Percentiles rank a stretch among this genome's conserved stretches.
These are phyloP conservation scores for Amanita muscaria DNA, from an alignment of 768 basidiomycete genomes.

Conservation along the genomic window DNA sequence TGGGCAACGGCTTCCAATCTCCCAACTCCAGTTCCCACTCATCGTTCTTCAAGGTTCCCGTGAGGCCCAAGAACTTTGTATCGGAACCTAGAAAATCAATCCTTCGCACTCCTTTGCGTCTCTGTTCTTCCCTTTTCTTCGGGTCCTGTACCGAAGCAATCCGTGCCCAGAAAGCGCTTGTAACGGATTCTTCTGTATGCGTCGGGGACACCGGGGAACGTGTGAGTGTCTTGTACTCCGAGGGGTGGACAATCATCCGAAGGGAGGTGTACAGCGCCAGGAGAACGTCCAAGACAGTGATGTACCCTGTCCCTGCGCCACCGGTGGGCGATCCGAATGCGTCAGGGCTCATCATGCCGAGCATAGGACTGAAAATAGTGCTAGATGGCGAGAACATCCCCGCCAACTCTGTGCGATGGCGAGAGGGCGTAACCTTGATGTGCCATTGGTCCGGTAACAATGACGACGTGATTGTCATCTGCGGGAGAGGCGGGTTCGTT, in stretches of 20 bases:
- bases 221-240: constrained; percentile 31
- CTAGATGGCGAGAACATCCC: not conserved
- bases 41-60: constrained; percentile 31
- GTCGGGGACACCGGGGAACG: constrained; percentile 20
- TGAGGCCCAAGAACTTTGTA: constrained; percentile 40
- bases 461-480: constrained; percentile 27
- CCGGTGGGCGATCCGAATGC: not conserved
- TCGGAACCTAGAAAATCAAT: constrained; percentile 45
- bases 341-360: constrained; percentile 13
- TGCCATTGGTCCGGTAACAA: constrained; percentile 21
- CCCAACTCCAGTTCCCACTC: constrained; percentile 31
- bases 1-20: not conserved
- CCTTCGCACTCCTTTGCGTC: constrained; percentile 39
- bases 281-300: constrained; percentile 44
- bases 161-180: constrained; percentile 37
- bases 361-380: constrained; percentile 3
- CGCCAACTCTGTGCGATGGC: not conserved
- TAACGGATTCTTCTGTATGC: constrained; percentile 21
- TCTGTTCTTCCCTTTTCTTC: constrained; percentile 27
- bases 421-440: constrained; percentile 21
- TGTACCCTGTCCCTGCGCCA: constrained; percentile 12
- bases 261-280: constrained; percentile 36
- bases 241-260: constrained; percentile 32
- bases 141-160: constrained; percentile 26
- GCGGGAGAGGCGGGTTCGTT: constrained; percentile 31